phyloP scores from a whole-genome alignment of 495 filamentous ascomycete genomes.

The Penicillium diatomitis region DNA sequence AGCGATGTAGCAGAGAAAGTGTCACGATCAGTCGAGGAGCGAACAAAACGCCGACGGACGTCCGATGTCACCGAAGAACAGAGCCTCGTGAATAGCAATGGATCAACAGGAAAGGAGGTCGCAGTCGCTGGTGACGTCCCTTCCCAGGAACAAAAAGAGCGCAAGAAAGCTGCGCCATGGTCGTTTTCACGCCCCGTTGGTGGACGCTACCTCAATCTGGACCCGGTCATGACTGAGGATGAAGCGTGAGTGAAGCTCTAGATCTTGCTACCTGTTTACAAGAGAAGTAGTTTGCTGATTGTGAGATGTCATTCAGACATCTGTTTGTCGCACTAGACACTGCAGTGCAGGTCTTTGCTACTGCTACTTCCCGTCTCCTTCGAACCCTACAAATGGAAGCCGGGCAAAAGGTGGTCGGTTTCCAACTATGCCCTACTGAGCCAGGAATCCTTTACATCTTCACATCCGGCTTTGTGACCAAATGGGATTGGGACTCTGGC shows the following conservation, averaged over 20 bases:
- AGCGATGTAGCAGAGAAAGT: conserved; percentile 24
- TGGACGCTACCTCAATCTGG: conserved; percentile 44
- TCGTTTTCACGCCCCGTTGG: conserved; percentile 25
- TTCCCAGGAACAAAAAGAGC: conserved; percentile 4
- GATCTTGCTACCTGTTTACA: too few relatives aligned
- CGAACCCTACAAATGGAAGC: conserved; percentile 43
- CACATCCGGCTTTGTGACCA: conserved; percentile 55
- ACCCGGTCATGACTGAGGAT: conserved; percentile 70
- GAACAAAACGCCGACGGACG: conserved; percentile 27
- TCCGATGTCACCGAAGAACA: conserved; percentile 12
- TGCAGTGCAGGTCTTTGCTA: conserved; percentile 72
- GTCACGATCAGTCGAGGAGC: conserved; percentile 13
- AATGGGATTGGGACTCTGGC: conserved; percentile 69
- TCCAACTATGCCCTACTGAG: conserved; percentile 48
- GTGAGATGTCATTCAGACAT: conserved; percentile 36
- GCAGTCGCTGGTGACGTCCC: not conserved
- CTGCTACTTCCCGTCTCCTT: conserved; percentile 66
- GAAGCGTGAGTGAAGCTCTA: conserved; percentile 54
- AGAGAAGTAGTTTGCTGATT: too few relatives aligned
- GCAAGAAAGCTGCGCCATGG: conserved; percentile 17
- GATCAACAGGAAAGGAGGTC: not conserved
- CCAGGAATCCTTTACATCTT: conserved; percentile 59
- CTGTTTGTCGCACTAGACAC: conserved; percentile 55
- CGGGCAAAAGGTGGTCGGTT: conserved; percentile 37
- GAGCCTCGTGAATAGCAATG: not conserved